Base-by-base conservation (phyloP, 2,329 filamentous ascomycete species). In the Ophiostoma fasciatum region DNA sequence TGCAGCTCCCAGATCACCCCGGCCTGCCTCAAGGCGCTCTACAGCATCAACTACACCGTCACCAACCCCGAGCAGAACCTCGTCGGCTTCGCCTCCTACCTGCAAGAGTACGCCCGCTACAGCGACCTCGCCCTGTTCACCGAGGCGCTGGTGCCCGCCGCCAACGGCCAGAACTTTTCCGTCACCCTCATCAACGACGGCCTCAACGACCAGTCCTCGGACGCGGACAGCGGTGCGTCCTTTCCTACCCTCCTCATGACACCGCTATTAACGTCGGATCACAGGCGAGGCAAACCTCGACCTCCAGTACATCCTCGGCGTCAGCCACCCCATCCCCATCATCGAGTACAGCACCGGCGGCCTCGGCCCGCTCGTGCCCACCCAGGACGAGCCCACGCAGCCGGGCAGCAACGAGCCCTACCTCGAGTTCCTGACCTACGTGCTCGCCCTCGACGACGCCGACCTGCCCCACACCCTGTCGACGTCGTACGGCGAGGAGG, bases 341-440 rank as follows among this genome's bases (percentile, higher is more conserved):
- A 60, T 61, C 1, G 69, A 68, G 38, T 81, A 71, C 52, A 71
- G 65, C 33, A 75, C 71, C 1, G 74, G 62, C 17, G 76, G 75
- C 22, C 56, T 53, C 17, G 71, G 74, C 45, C 61, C 79, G 0
- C 59, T 78, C 1, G 54, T 61, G 9, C 66, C 74, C 11, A 61
- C 64, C 1, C 58, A 63, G 12, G 55, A 62, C 17, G 53, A 71
- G 30, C 60, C 77, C 2, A 51, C 46, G 2, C 52, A 49, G 2
- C 17, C 48, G 23, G 17, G 74, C 1, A 76, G 71, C 45, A 82
- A 82, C 51, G 78, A 83, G 56, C 76, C 76, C 0, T 82, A 80
- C 52, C 59, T 80, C 1, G 63, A 63, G 12, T 80, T 70, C 59
- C 58, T 80, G 7, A 62, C 69, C 38, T 70, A 71, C 51, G 51